Evolutionary conservation across 768 basidiomycete species (phyloP), one percentile per base, ranked within the genome.

Genomic region (Lactifluus piperatus): DNA sequence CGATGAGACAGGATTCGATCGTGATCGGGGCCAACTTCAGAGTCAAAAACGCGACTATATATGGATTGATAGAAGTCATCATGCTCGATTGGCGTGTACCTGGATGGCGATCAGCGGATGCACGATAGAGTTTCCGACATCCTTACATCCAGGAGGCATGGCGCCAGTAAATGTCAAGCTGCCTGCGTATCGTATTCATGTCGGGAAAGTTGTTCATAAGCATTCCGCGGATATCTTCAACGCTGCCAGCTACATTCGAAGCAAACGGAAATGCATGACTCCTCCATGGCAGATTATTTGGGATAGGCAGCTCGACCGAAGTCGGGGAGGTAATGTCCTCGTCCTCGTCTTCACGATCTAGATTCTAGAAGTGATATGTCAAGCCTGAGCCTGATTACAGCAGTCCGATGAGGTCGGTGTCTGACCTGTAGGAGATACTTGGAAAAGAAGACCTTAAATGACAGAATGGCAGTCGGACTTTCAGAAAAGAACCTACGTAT

Each of bases 141-240:
- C 65, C 84, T 62, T 68, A 84, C 85, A 86, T 83, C 84, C 84
- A 87, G 49, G 82, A 83, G 51, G 81, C 84, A 68, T 86, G 81
- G 64, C 77, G 77, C 69, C 77, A 87, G 70, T 87, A 87, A 36
- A 79, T 74, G 44, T 78, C 73, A 54, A 75, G 73, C 39, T 82
- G 71, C 37, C 66, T 58, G 48, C 69, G 71, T 5, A 74, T 69
- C 56, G 65, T 69, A 22, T 64, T 58, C 20, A 60, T 24, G 47
- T 70, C 70, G 13, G 85, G 85, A 14, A 86, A 71, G 48, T 74
- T 73, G 43, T 69, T 71, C 50, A 80, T 65, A 13, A 85, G 74
- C 24, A 74, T 73, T 39, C 64, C 69, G 26, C 80, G 77, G 20
- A 82, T 68, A 22, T 70, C 71, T 56, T 77, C 73, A 7, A 75